Evolutionary conservation across 805 yeast species (phyloP).

Genomic region (Lipomyces yamanashiensis): DNA sequence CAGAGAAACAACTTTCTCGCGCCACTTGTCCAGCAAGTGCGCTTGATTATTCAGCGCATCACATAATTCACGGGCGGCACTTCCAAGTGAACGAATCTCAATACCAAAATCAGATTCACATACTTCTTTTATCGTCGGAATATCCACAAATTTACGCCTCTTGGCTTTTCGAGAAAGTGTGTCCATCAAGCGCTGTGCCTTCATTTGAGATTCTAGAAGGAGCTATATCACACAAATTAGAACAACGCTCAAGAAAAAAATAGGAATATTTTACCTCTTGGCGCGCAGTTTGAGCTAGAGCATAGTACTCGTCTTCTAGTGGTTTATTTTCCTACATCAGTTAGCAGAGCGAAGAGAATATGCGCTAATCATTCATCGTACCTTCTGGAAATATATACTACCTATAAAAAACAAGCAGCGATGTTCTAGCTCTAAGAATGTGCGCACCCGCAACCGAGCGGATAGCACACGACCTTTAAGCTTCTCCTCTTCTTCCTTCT

Average conservation of each 20-base stretch:
- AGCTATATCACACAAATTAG: constrained; percentile 47
- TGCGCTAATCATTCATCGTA: background rate
- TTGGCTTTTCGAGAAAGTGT: constrained; percentile 18
- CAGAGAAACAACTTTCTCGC: constrained; percentile 50
- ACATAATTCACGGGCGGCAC: constrained; percentile 21
- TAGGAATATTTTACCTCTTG: constrained; percentile 40
- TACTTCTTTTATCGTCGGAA: constrained; percentile 38
- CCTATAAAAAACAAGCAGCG: constrained; percentile 79
- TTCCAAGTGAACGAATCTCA: constrained; percentile 32
- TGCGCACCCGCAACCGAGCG: constrained; percentile 47
- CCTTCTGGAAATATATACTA: constrained; percentile 65
- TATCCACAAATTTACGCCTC: constrained; percentile 35
- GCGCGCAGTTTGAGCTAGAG: constrained; percentile 65
- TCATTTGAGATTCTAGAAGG: constrained; percentile 28
- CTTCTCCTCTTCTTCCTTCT: constrained; percentile 32
- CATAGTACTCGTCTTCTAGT: constrained; percentile 59
- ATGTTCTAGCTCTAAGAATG: constrained; percentile 68
- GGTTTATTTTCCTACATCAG: constrained; percentile 47
- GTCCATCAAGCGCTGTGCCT: constrained; percentile 32
- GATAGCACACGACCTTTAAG: constrained; percentile 19
- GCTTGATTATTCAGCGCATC: constrained; percentile 57
- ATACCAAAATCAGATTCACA: constrained; percentile 33
- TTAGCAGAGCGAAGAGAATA: constrained; percentile 42
- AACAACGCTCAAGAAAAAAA: background rate
- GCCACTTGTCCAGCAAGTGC: constrained; percentile 56